A percentile compares a stretch with the other conserved stretches of the same genome.
Evolutionary conservation across 2,329 filamentous ascomycete species (phyloP).

Genomic region (Penicillium palitans): DNA sequence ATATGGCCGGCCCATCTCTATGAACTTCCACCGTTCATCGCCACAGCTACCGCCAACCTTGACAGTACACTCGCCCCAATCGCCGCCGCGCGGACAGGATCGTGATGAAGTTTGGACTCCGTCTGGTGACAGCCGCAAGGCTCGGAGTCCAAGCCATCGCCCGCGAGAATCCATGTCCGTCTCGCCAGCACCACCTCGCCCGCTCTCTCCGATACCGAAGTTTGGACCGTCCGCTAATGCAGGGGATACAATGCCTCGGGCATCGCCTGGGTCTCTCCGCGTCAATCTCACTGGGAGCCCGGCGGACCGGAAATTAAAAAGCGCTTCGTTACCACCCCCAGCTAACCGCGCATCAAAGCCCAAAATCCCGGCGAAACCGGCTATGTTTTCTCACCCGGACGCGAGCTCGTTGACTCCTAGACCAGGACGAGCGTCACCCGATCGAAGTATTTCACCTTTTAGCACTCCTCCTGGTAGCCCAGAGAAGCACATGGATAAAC

Average conservation of each 20-base stretch:
- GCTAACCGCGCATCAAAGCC: slow-evolving; percentile 81
- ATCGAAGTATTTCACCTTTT: slow-evolving; percentile 70
- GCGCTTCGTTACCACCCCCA: slow-evolving; percentile 63
- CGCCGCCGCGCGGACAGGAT: slow-evolving; percentile 39
- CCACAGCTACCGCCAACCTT: slow-evolving; percentile 45
- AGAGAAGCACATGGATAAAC: slow-evolving; percentile 53
- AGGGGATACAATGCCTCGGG: slow-evolving; percentile 18
- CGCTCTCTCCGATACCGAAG: slow-evolving; percentile 34
- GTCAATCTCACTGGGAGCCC: slow-evolving; percentile 20
- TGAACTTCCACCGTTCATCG: slow-evolving; percentile 42
- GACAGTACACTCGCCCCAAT: slow-evolving; percentile 46
- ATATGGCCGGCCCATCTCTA: slow-evolving; percentile 55
- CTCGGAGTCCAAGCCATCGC: slow-evolving; percentile 28
- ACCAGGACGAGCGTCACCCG: slow-evolving; percentile 31
- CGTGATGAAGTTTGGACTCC: slow-evolving; percentile 45
- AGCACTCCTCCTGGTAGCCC: slow-evolving; percentile 79
- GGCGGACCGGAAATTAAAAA: slow-evolving; percentile 37
- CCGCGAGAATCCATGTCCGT: slow-evolving; percentile 29
- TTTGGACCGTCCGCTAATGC: slow-evolving; percentile 25
- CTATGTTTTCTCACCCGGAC: slow-evolving; percentile 35
- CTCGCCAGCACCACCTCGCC: slow-evolving; percentile 26
- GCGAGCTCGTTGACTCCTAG: slow-evolving; percentile 29
- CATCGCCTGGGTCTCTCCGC: slow-evolving; percentile 23
- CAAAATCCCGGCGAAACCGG: slow-evolving; percentile 57
- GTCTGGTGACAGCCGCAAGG: slow-evolving; percentile 62